Evolutionary conservation across 2,329 filamentous ascomycete species (phyloP), one percentile per base, ranked within the genome.

Genomic region (Monascus ruber): DNA sequence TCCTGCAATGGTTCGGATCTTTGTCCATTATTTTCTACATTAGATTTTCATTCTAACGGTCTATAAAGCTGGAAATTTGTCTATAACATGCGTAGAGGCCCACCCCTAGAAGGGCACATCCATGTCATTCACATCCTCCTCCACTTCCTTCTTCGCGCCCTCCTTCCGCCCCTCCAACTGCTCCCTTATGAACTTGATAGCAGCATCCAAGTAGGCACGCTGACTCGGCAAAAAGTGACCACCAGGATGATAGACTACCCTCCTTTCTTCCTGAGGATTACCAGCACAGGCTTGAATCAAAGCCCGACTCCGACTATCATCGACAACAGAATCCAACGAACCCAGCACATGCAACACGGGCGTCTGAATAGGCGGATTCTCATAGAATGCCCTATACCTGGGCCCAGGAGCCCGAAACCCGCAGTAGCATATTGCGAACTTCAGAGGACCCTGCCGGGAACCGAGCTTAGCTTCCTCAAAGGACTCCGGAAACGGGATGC

Each of bases 181-280:
- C 45, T 73, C 71, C 50, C 67, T 70, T 35, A 91, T 77, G 55
- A 88, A 94, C 1, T 72, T 77, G 4, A 82, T 79, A 47, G 93
- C 63, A 27, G 81, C 81, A 69, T 81, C 80, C 17, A 81, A 77
- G 74, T 83, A 91, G 49, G 87, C 82, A 66, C 83, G 85, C 49
- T 81, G 77, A 43, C 86, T 79, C 0, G 89, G 89, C 53, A 95
- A 75, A 54, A 94, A 87, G 60, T 96, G 89, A 0, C 88, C 88
- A 5, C 89, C 89, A 1, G 89, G 88, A 62, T 94, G 86, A 51
- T 82, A 77, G 38, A 82, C 69, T 38, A 76, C 70, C 49, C 65
- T 72, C 33, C 62, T 66, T 39, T 71, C 68, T 34, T 56, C 62
- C 48, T 74, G 50, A 55, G 47, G 76, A 69, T 54, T 69, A 34